A percentile compares a stretch with the other conserved stretches of the same genome.
phyloP scores from a whole-genome alignment of 306 rosid genomes.

The Crotalaria pallida region DNA sequence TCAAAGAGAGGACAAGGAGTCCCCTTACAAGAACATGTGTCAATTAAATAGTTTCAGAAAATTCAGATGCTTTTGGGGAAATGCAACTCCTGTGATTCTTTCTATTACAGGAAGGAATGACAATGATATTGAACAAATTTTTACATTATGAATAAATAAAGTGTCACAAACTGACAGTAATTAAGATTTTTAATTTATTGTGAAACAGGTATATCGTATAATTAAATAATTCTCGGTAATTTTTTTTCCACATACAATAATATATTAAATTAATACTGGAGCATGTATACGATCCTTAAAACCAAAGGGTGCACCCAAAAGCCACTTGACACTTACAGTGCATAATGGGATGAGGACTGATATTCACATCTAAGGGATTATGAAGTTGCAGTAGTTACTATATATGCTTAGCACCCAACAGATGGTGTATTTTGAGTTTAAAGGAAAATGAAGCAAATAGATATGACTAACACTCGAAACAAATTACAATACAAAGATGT shows the following conservation, averaged over 20 bases:
- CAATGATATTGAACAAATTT: neutral
- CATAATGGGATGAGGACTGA: neutral
- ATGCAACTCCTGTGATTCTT: neutral
- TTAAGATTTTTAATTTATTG: neutral
- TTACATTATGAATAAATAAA: neutral
- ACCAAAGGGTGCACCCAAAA: neutral
- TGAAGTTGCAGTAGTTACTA: neutral
- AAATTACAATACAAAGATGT: no score
- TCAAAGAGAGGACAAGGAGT: no score
- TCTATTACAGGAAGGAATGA: neutral
- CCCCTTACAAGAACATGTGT: no score
- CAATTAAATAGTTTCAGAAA: no score
- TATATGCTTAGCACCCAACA: neutral
- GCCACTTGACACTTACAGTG: neutral
- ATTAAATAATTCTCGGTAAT: neutral
- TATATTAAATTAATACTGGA: neutral
- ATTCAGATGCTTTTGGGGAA: neutral
- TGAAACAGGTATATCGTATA: neutral
- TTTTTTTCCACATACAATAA: no score
- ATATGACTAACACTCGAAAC: no score
- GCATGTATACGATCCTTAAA: neutral
- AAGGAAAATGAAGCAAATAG: neutral
- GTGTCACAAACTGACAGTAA: neutral
- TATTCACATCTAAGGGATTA: neutral
- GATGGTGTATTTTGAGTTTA: neutral